Base-by-base conservation (phyloP, 2,329 filamentous ascomycete species). In the Pyrenochaeta sp. region DNA sequence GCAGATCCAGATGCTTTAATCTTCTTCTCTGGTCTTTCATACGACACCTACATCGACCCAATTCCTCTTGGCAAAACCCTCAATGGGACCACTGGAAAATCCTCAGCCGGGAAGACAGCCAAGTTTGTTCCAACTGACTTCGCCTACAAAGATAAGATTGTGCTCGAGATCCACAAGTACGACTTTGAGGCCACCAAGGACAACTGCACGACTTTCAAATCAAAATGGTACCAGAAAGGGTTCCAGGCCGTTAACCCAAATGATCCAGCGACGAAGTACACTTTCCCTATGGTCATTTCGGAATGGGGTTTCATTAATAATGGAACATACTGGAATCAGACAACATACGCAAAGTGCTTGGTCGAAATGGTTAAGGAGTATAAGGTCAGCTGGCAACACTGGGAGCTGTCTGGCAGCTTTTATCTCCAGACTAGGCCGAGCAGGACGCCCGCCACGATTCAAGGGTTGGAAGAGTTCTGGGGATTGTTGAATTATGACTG, bases 381-480 rank as follows among this genome's bases (percentile, higher is more conserved):
- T 26, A 40, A 64, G 36, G 57, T 66, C 13, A 48, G 60, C 22
- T 67, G 61, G 62, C 54, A 59, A 41, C 61, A 67, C 17, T 68
- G 63, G 65, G 63, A 65, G 27, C 37, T 68, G 2, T 60, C 60
- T 1, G 64, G 66, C 4, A 65, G 58, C 28, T 66, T 60, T 26
- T 67, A 65, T 26, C 50, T 66, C 13, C 77, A 78, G 73, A 76
- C 65, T 3, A 52, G 65, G 38, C 64, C 64, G 7, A 48, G 50
- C 5, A 50, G 64, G 11, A 53, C 48, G n/a, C 64, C 63, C 0
- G 43, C 41, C 2, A 66, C 60, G 2, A 58, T 68, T 7, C 57
- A 67, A 15, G 65, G 53, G 0, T 23, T 60, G 15, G 64, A 68
- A 17, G 65, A 67, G 32, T 55, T 57, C 19, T 68, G 65, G 64